These are phyloP conservation scores for Trematosphaeria pertusa DNA, from an alignment of 2,329 filamentous ascomycete species.

Conservation along the genomic window DNA sequence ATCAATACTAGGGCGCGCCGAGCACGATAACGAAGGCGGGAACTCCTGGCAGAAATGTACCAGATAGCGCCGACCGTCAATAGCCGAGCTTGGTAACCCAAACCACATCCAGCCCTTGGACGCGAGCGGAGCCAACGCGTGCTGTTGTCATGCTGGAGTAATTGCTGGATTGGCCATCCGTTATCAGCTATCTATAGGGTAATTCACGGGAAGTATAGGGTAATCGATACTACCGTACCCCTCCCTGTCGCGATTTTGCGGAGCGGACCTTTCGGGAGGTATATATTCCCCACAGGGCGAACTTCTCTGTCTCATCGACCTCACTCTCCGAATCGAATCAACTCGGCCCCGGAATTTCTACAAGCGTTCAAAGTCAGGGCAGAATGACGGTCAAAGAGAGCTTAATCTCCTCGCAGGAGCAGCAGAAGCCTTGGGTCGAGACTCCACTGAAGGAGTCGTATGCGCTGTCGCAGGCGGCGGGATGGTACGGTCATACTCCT, in stretches of 20 bases:
- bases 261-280: too few relatives aligned
- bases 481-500: constrained; percentile 65
- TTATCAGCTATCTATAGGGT: constrained; percentile 44
- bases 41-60: constrained; percentile 34
- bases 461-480: constrained; percentile 71
- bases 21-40: constrained; percentile 20
- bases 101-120: constrained; percentile 27
- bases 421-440: constrained; percentile 65
- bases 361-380: too few relatives aligned
- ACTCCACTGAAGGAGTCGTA: constrained; percentile 74
- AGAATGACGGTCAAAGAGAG: constrained; percentile 36
- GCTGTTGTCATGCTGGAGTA: constrained; percentile 35
- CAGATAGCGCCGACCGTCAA: constrained; percentile 28
- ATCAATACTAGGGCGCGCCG: constrained; percentile 1
- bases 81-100: constrained; percentile 40
- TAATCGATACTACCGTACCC: constrained; percentile 35
- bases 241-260: background rate
- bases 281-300: too few relatives aligned
- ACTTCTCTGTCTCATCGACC: background rate
- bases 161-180: constrained; percentile 23
- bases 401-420: constrained; percentile 27
- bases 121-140: constrained; percentile 20
- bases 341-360: background rate
- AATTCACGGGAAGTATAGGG: constrained; percentile 43
- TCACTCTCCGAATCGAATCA: constrained; percentile 6